Conservation (phyloP, 2,329 filamentous ascomycete species). For the Ophiostoma sp. region DNA sequence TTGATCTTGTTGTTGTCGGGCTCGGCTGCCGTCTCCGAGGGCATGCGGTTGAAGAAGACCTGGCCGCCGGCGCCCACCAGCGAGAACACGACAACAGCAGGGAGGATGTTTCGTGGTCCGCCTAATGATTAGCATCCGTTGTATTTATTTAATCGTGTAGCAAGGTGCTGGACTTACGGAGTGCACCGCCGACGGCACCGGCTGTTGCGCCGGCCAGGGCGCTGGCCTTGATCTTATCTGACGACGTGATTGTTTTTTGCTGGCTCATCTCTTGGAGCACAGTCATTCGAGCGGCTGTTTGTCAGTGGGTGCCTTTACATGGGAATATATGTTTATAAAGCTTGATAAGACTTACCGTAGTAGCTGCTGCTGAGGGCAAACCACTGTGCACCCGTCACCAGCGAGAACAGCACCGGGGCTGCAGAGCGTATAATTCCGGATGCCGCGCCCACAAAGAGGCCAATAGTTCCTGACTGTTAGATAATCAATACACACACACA, state of each 20-base stretch:
- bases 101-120: constrained; percentile 49
- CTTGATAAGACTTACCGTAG: constrained; percentile 52
- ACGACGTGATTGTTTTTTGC: constrained; percentile 48
- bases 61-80: constrained; percentile 35
- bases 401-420: constrained; percentile 64
- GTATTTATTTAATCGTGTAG: not conserved
- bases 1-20: not conserved
- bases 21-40: not conserved
- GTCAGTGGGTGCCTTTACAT: not conserved
- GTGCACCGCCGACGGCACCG: constrained; percentile 53
- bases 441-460: constrained; percentile 60
- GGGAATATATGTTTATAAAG: not conserved
- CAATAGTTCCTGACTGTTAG: constrained; percentile 47
- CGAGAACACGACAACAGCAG: constrained; percentile 47
- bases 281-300: constrained; percentile 8
- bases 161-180: constrained; percentile 41
- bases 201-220: constrained; percentile 65
- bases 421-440: constrained; percentile 65
- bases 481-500: too few species aligned
- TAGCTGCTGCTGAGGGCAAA: constrained; percentile 71
- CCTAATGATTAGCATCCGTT: constrained; percentile 35
- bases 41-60: constrained; percentile 28
- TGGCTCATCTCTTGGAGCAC: constrained; percentile 37
- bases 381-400: constrained; percentile 73
- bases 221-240: constrained; percentile 62